These are phyloP conservation scores for Penicillium herquei DNA, from an alignment of 495 filamentous ascomycete genomes.

Conservation along the genomic window DNA sequence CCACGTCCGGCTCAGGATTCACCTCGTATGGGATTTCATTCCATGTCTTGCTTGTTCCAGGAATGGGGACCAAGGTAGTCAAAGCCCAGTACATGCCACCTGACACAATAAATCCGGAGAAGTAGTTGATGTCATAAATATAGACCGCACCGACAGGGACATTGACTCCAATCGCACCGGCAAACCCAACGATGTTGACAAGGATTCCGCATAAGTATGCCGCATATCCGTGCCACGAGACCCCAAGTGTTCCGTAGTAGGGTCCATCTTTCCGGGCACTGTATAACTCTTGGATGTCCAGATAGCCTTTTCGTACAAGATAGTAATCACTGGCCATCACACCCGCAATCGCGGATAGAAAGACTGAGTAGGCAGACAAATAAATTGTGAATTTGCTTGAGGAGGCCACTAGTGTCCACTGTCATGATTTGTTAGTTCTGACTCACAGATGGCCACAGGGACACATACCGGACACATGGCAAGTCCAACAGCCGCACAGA, in stretches of 20 bases:
- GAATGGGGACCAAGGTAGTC: constrained; percentile 65
- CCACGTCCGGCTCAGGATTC: constrained; percentile 32
- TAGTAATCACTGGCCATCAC: constrained; percentile 90
- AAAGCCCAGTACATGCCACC: constrained; percentile 61
- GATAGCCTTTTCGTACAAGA: constrained; percentile 75
- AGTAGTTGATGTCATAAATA: constrained; percentile 86
- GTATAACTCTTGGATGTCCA: constrained; percentile 74
- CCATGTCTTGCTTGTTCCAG: constrained; percentile 71
- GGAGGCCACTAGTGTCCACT: constrained; percentile 70
- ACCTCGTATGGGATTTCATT: constrained; percentile 69
- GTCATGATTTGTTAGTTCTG: constrained; percentile 3
- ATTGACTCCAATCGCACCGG: constrained; percentile 68
- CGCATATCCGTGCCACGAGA: constrained; percentile 77
- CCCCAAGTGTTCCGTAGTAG: constrained; percentile 68
- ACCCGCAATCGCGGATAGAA: constrained; percentile 86
- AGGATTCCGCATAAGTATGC: constrained; percentile 82
- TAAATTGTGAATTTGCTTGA: constrained; percentile 86
- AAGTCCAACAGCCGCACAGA: constrained; percentile 77
- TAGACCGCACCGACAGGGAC: constrained; percentile 75
- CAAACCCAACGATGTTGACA: constrained; percentile 89
- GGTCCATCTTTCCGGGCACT: constrained; percentile 59
- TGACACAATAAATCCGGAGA: constrained; percentile 75
- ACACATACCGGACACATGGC: constrained; percentile 69
- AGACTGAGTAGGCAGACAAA: constrained; percentile 86
- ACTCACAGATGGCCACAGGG: background rate